Evolutionary conservation across 495 filamentous ascomycete genomes (phyloP).

Genomic region (Hyaloscypha bicolor): DNA sequence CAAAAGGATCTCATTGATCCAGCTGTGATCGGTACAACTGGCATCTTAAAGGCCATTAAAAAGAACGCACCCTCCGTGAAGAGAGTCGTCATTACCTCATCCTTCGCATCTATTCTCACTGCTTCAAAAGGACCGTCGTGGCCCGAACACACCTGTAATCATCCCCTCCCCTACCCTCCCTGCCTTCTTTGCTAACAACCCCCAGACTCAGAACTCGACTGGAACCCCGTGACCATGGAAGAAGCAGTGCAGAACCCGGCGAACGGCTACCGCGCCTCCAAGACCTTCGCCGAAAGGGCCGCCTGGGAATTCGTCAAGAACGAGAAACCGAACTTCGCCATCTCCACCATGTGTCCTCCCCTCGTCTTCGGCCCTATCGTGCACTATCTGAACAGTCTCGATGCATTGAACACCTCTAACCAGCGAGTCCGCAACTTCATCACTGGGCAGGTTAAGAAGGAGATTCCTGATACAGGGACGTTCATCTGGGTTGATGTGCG

Average conservation of each 20-base stretch:
- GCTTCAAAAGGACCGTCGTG: conserved; percentile 41
- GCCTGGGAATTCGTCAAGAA: conserved; percentile 83
- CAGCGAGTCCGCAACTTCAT: conserved; percentile 49
- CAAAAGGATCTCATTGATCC: conserved; percentile 84
- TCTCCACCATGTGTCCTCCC: conserved; percentile 70
- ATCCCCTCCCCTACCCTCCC: background rate
- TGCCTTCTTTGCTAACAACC: background rate
- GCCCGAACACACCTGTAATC: background rate
- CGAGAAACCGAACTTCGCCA: conserved; percentile 75
- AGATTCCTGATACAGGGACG: conserved; percentile 55
- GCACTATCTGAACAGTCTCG: conserved; percentile 65
- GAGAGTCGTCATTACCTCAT: conserved; percentile 82
- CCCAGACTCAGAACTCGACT: conserved; percentile 69
- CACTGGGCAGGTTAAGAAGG: conserved; percentile 65
- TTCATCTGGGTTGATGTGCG: conserved; percentile 70
- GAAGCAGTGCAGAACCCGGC: conserved; percentile 57
- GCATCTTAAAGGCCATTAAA: conserved; percentile 75
- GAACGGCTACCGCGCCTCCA: conserved; percentile 67
- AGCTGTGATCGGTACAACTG: conserved; percentile 81
- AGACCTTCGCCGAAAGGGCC: conserved; percentile 61
- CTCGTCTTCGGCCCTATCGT: conserved; percentile 71
- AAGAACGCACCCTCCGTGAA: conserved; percentile 75
- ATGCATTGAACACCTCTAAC: conserved; percentile 71
- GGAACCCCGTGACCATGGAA: conserved; percentile 82
- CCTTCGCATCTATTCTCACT: conserved; percentile 65